Conservation (phyloP, 139 green algal genomes). For the Tetratostichococcus sp. region DNA sequence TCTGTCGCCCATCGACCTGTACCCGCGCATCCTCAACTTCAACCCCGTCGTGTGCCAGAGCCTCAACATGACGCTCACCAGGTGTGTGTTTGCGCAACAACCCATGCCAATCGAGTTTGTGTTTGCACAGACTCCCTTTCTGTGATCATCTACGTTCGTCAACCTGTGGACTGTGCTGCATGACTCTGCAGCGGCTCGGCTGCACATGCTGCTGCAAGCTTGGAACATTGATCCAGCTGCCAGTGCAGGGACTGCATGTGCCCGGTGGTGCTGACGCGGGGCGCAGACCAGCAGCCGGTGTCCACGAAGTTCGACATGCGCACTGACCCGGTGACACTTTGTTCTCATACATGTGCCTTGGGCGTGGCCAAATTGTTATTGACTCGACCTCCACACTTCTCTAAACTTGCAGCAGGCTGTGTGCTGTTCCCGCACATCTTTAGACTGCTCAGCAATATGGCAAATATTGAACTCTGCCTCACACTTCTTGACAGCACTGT, state of each 20-base stretch:
- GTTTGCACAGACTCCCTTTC: no score
- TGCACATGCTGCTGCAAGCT: no score
- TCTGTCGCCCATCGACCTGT: constrained; percentile 94
- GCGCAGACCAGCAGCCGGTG: constrained; percentile 87
- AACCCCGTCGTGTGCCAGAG: constrained; percentile 80
- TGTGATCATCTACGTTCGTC: no score
- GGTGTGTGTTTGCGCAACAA: constrained; percentile 22
- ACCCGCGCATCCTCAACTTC: constrained; percentile 96
- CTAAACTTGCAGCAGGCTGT: no score
- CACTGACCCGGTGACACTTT: constrained; percentile 49
- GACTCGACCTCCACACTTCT: no score
- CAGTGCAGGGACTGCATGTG: constrained; percentile 84
- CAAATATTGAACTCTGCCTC: no score
- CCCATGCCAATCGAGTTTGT: no score
- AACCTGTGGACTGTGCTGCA: no score
- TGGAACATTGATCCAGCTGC: not conserved
- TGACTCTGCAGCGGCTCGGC: no score
- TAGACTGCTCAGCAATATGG: no score
- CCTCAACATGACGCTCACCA: constrained; percentile 92
- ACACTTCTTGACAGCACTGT: constrained; percentile 29
- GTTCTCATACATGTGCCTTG: not conserved
- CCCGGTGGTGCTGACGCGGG: constrained; percentile 90
- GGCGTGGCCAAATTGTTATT: no score
- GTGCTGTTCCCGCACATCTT: no score
- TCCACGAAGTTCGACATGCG: constrained; percentile 92